Evolutionary conservation across 1,284 basidiomycete species (phyloP), one percentile per base, ranked within the genome.

Genomic region (Tausonia pullulans): DNA sequence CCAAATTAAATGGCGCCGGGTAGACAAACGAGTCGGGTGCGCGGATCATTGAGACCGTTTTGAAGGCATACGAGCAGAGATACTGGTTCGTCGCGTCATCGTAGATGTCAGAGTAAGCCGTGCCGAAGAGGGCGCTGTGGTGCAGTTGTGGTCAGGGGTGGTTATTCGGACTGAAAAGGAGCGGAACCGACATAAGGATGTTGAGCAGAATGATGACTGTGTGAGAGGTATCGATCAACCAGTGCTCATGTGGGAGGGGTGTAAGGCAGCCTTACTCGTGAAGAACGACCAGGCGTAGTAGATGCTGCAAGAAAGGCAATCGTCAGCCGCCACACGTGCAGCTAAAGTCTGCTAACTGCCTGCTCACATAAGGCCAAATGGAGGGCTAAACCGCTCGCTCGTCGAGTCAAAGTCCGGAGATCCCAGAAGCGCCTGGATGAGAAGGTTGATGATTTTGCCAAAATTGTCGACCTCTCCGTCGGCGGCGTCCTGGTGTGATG

Each of bases 141-240:
- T 27, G 27, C 27, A 27, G 27, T 27, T 27, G 27, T 27, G 27
- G 27, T 27, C 27, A 27, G 27, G 27, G 27, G 27, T 27, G 27
- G 27, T 27, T 2, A 27, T 27, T 27, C 27, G 14, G n/a, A 46
- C 6, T 5, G 54, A 2, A n/a, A 46, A 40, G 52, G 46, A 16
- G 48, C 90, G 85, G 73, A 94, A 98, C 71, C 98, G 78, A 97
- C 70, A 98, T 92, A 70, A 98, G 82, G 72, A 98, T 86, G 75
- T 96, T 97, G 75, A 96, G 82, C 62, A 97, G 81, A 68, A 97
- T 85, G 65, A 97, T 82, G n/a, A 85, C 85, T 1, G 90, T 87
- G 46, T 45, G 16, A 62, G 6, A 27, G 45, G 60, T n/a, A 44
- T 48, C n/a, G 11, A 57, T 62, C 60, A 57, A 11, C 52, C 46